Evolutionary conservation across 345 rosid species (phyloP).

Genomic region (Citrus sinensis): DVS_A1.0 CM039165.1:29363001-29363500

Average conservation of each 20-base stretch:
- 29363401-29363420: slow-evolving; percentile 57
- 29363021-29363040: slow-evolving; percentile 72
- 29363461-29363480: neutral
- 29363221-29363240: slow-evolving; percentile 58
- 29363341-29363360: neutral
- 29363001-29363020: slow-evolving; percentile 41
- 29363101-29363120: slow-evolving; percentile 68
- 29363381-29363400: slow-evolving; percentile 51
- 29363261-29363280: slow-evolving; percentile 72
- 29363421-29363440: slow-evolving; percentile 41
- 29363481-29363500: neutral
- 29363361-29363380: neutral
- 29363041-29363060: slow-evolving; percentile 78
- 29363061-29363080: slow-evolving; percentile 63
- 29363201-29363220: slow-evolving; percentile 4
- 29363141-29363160: neutral
- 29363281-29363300: slow-evolving; percentile 79
- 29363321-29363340: neutral
- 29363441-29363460: neutral
- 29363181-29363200: neutral
- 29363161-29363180: neutral
- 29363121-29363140: slow-evolving; percentile 63
- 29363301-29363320: slow-evolving; percentile 42
- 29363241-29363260: slow-evolving; percentile 65
- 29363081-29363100: slow-evolving; percentile 61